Conservation (phyloP, 345 rosid genomes). For the Dipteronia dyeriana region DNA sequence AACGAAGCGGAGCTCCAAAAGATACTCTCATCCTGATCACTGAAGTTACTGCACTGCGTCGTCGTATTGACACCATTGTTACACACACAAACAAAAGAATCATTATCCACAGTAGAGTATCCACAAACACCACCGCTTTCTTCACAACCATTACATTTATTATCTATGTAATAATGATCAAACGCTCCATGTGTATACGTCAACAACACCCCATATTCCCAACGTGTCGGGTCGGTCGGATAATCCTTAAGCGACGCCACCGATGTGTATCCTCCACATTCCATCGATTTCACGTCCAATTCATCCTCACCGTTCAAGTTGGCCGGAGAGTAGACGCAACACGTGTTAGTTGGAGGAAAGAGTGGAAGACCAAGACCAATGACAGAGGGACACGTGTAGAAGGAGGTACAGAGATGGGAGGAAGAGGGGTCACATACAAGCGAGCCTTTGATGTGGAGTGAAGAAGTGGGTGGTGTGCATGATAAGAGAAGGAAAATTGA, state of each 20-base stretch:
- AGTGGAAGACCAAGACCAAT: slow-evolving; percentile 36
- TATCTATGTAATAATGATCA: slow-evolving; percentile 39
- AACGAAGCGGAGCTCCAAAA: slow-evolving; percentile 22
- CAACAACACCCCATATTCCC: slow-evolving; percentile 54
- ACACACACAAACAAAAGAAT: slow-evolving; percentile 45
- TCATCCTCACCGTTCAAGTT: slow-evolving; percentile 46
- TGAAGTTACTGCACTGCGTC: slow-evolving; percentile 33
- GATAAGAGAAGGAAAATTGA: slow-evolving; percentile 48
- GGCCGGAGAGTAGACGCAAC: slow-evolving; percentile 59
- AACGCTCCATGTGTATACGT: slow-evolving; percentile 44
- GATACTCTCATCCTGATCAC: slow-evolving; percentile 8
- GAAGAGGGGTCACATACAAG: slow-evolving; percentile 48
- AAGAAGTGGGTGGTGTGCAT: slow-evolving; percentile 37
- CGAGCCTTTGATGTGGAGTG: slow-evolving; percentile 40
- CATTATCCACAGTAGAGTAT: slow-evolving; percentile 22
- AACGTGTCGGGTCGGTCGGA: slow-evolving; percentile 44
- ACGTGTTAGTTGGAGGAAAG: slow-evolving; percentile 43
- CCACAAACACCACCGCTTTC: slow-evolving; percentile 48
- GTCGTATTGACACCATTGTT: slow-evolving; percentile 34
- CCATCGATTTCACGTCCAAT: slow-evolving; percentile 32
- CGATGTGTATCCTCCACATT: slow-evolving; percentile 43
- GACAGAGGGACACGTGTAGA: slow-evolving; percentile 50
- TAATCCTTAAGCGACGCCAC: slow-evolving; percentile 34
- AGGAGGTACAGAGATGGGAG: slow-evolving; percentile 41
- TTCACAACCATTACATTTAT: slow-evolving; percentile 47